Base-by-base conservation (phyloP, 352 stramenopile genomes). In the Phytophthora capsici region DNA sequence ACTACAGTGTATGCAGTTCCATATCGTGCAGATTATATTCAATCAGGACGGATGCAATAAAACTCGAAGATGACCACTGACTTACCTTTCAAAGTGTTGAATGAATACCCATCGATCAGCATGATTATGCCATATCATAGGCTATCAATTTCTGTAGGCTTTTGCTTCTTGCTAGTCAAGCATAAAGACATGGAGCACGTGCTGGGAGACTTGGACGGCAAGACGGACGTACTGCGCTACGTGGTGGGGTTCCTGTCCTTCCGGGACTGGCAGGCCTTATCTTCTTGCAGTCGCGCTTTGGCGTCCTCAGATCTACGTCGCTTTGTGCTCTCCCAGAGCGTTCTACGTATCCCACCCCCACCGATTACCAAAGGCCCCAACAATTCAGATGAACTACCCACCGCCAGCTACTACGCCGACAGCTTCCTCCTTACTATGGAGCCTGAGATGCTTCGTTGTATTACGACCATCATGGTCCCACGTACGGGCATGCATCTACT, bases 401-500 rank as follows among this genome's bases (percentile, higher is more conserved):
- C 64, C 4, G 69, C 69, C 48, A 57, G 41, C 54, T 82, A 80
- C 64, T 81, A 78, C 34, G 70, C 58, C 6, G 51, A 66, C 46
- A 73, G 60, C 34, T 85, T 82, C 48, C 40, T 82, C 50, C 51
- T 43, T 16, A 53, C 50, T 8, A 75, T 78, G 60, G 51, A 57
- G 23, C 60, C 70, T 13, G 41, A 80, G 17, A 65, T 75, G 52
- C 41, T 79, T 19, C 26, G 59, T n/a, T 78, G 66, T 46, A 56
- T 81, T 45, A 65, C 69, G 22, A 34, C 22, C 20, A 45, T 75
- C 56, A 69, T 51, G 37, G 69, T 79, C 4, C 74, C 77, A 23
- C 63, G 73, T n/a, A 78, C 76, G 16, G 74, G 70, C 34, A 69
- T 80, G 50, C 71, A 77, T 44, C 51, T 85, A 26, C 61, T 85